Evolutionary conservation across 441 rosid species (phyloP).

Genomic region (Kokia cookei): DNA sequence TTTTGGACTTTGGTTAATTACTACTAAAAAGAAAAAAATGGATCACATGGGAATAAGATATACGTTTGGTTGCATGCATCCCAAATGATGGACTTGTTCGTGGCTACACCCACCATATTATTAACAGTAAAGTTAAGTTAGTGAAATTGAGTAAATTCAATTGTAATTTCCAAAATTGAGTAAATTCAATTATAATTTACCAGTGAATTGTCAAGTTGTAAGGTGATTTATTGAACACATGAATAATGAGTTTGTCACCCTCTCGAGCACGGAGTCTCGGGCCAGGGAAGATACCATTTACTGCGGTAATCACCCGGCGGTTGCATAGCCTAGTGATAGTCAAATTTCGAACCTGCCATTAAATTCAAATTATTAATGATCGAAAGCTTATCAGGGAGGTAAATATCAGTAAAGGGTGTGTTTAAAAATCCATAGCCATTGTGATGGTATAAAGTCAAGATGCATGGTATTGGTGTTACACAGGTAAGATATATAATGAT

Average conservation of each 20-base stretch:
- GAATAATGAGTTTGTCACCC: slow-evolving; percentile 73
- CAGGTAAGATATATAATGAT: too few relatives aligned
- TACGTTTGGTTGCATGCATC: not conserved
- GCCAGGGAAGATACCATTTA: slow-evolving; percentile 76
- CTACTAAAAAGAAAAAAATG: not conserved
- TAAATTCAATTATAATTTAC: slow-evolving; percentile 21
- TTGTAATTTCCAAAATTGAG: too few relatives aligned
- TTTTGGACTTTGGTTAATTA: too few relatives aligned
- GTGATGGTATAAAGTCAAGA: too few relatives aligned
- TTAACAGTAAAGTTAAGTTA: too few relatives aligned
- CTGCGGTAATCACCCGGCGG: slow-evolving; percentile 56
- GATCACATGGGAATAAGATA: not conserved
- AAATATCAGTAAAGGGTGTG: not conserved
- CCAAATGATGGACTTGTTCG: not conserved
- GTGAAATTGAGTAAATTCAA: too few relatives aligned
- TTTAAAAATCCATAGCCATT: too few relatives aligned
- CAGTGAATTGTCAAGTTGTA: slow-evolving; percentile 83
- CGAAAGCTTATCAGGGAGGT: not conserved
- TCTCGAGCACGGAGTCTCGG: slow-evolving; percentile 54
- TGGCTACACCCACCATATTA: too few relatives aligned
- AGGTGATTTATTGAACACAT: slow-evolving; percentile 70
- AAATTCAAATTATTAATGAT: not conserved
- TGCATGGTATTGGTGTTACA: too few relatives aligned
- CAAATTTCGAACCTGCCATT: slow-evolving; percentile 60
- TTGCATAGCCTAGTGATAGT: slow-evolving; percentile 52